Base-by-base conservation (phyloP, 106 monocot species). In the Alisma plantagoaquatica region DNA sequence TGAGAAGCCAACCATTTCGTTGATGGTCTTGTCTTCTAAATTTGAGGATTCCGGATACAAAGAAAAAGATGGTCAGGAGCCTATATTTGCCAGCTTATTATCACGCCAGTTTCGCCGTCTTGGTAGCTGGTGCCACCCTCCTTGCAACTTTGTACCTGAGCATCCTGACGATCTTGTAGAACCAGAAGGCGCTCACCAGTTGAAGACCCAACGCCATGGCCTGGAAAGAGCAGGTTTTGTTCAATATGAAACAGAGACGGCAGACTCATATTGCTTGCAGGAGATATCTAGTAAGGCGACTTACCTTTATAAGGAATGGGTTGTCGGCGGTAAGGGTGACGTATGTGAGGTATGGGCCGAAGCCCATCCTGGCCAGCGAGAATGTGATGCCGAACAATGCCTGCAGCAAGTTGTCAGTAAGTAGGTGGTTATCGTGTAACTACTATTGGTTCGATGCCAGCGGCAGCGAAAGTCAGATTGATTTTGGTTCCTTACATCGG, bases 181-280 rank as follows among this genome's bases (percentile, higher is more conserved):
- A 83, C 83, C 77, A 83, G 63, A 77, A 83, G 19, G 67, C 43
- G 48, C 83, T 83, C 38, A 77, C 77, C 27, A 83, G 27, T 60
- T 77, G 83, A 55, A 83, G 24, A 15, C 83, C 83, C 29, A 77
- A 49, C 1, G 83, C 83, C 77, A 61, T 83, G 9, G 41, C 70
- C 82, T 82, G 61, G 18, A 44, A 0, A 31, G 4, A 27, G 6
- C 14, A 38, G 9, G 35, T 7, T 7, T 38, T 14, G 35, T 7
- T 38, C 35, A 14, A 38, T 38, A 7, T 38, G 9, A 38, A 14
- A 14, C 9, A 38, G 9, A 7, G 35, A 38, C 6, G 6, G 9
- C 9, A 38, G 35, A 38, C 6, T 14, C 9, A 38, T 38, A 38
- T 7, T 38, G 6, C 14, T 38, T 38, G 6, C 35, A 14, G 14